phyloP scores from a whole-genome alignment of 2,329 filamentous ascomycete species.

The Alternaria brassicae region DNA sequence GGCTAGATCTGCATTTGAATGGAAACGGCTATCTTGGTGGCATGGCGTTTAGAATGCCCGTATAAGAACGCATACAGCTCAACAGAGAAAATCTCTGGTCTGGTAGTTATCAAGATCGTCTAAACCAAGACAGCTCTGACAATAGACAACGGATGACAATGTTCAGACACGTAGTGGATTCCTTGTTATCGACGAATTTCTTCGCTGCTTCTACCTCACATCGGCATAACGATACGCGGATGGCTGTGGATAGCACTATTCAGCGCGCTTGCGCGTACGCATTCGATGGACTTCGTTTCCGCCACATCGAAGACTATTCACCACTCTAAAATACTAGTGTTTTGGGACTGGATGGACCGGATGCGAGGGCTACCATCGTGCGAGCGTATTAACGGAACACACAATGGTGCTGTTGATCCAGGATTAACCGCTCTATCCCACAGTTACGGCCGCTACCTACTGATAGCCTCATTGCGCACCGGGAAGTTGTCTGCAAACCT shows the following conservation, averaged over 20 bases:
- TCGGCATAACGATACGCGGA: constrained; percentile 39
- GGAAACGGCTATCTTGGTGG: constrained; percentile 58
- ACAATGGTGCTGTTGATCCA: constrained; percentile 16
- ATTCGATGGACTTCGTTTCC: constrained; percentile 29
- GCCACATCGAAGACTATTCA: constrained; percentile 46
- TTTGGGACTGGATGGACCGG: background rate
- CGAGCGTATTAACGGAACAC: constrained; percentile 7
- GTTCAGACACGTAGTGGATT: constrained; percentile 8
- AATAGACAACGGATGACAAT: constrained; percentile 7
- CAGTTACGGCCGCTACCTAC: constrained; percentile 52
- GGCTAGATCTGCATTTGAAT: too few relatives aligned
- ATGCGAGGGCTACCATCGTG: constrained; percentile 6
- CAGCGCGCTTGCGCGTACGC: constrained; percentile 24
- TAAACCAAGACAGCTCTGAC: constrained; percentile 8
- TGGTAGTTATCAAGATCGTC: constrained; percentile 51
- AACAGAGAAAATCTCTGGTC: constrained; percentile 56
- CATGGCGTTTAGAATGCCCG: constrained; percentile 57
- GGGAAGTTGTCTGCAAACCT: constrained; percentile 52
- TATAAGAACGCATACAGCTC: constrained; percentile 54
- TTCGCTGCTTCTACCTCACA: constrained; percentile 54
- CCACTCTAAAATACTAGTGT: constrained; percentile 14
- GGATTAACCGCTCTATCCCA: constrained; percentile 44
- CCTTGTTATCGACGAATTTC: constrained; percentile 28
- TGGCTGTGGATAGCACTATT: constrained; percentile 35
- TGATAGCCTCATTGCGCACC: constrained; percentile 46